A percentile compares a stretch with the other conserved stretches of the same genome.
These are phyloP conservation scores for Trichophyton simii DNA, from an alignment of 2,329 filamentous ascomycete species.

Conservation along the genomic window DNA sequence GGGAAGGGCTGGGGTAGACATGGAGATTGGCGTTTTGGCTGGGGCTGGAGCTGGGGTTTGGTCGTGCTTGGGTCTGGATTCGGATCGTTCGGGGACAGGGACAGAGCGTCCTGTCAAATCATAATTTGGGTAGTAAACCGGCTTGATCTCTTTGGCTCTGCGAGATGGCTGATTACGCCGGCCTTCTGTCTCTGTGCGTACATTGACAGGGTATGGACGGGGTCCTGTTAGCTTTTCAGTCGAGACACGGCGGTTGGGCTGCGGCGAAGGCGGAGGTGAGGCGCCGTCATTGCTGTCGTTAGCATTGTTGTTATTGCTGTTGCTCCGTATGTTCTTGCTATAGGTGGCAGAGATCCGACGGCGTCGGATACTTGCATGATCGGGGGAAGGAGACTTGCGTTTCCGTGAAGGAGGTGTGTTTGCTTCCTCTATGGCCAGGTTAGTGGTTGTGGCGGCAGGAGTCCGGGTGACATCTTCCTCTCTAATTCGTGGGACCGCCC, in stretches of 20 bases:
- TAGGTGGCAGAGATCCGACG: conserved; percentile 1
- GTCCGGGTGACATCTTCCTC: neutral
- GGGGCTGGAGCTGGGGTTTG: neutral
- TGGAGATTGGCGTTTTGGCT: neutral
- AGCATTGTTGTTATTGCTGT: no score
- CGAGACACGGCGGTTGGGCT: neutral
- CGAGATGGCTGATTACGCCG: conserved; percentile 8
- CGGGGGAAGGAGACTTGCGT: conserved; percentile 4
- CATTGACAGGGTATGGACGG: neutral
- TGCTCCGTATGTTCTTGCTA: neutral
- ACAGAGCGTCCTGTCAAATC: neutral
- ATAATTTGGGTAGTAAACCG: neutral
- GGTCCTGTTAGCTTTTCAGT: neutral
- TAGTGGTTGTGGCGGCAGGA: neutral
- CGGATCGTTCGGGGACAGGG: neutral
- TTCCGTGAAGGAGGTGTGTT: neutral
- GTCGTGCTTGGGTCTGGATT: neutral
- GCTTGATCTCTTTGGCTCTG: conserved; percentile 6
- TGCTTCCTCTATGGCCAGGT: neutral
- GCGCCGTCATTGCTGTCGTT: neutral
- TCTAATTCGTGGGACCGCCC: neutral
- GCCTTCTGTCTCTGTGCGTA: neutral
- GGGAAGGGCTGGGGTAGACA: conserved; percentile 1
- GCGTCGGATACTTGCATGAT: neutral
- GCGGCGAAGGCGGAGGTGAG: neutral